Conservation (phyloP, 1,284 basidiomycete genomes). For the Naganishia cerealis region DNA sequence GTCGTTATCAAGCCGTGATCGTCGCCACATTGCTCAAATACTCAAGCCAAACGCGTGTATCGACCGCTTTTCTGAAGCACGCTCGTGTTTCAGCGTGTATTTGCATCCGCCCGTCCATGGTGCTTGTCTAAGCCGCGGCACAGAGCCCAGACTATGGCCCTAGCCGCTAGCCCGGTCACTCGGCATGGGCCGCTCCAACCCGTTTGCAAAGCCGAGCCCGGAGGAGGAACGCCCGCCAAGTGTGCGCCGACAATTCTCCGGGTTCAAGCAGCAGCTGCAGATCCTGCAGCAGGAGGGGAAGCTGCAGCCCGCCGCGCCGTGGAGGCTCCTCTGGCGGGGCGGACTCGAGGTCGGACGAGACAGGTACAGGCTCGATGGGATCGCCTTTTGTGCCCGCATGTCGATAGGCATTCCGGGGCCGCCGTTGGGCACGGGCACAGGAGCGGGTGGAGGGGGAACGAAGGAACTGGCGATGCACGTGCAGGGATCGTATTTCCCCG, state of each 20-base stretch:
- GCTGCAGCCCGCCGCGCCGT: no score
- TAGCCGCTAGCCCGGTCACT: no score
- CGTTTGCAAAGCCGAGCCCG: not conserved
- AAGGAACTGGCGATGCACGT: slow-evolving; percentile 9
- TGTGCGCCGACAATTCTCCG: not conserved
- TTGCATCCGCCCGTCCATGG: no score
- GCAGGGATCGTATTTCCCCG: slow-evolving; percentile 22
- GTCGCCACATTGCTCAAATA: not conserved
- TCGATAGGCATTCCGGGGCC: not conserved
- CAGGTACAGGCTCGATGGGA: slow-evolving; percentile 51
- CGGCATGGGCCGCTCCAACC: not conserved
- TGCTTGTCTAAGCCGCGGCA: no score
- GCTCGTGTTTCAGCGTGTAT: no score
- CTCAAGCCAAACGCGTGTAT: not conserved
- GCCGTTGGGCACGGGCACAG: not conserved
- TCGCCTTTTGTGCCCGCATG: slow-evolving; percentile 26
- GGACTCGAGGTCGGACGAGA: slow-evolving; percentile 51
- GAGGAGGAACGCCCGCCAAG: no score
- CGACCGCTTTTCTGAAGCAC: no score
- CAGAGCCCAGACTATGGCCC: no score
- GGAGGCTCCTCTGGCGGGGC: slow-evolving; percentile 53
- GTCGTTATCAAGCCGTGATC: not conserved
- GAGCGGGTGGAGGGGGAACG: not conserved
- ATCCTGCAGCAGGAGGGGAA: not conserved
- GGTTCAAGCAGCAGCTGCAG: slow-evolving; percentile 1